Conservation (phyloP, 1,139 yeast genomes). For the Meyerozyma guilliermondii region DNA sequence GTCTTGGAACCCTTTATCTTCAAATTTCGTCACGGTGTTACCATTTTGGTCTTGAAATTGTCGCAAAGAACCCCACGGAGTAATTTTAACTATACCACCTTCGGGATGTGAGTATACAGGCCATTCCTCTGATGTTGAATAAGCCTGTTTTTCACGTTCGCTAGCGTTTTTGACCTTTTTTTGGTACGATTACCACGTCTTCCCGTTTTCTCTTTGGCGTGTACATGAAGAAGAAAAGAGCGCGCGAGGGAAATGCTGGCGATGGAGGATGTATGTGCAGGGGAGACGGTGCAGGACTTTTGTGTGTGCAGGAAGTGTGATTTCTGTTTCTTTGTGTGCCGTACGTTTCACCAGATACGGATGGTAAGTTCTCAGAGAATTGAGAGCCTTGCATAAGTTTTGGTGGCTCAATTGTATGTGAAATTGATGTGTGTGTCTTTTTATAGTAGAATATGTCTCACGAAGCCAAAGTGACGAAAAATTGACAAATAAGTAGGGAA, state of each 20-base stretch:
- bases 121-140: slow-evolving; percentile 42
- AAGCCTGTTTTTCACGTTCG: slow-evolving; percentile 12
- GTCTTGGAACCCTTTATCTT: slow-evolving; percentile 11
- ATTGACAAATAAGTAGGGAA: too few species aligned
- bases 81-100: slow-evolving; percentile 59
- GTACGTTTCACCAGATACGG: too few species aligned
- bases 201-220: slow-evolving; percentile 18
- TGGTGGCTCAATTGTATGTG: too few species aligned
- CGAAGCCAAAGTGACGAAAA: too few species aligned
- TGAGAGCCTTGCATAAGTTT: too few species aligned
- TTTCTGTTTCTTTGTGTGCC: too few species aligned
- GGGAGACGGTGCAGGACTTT: neutral
- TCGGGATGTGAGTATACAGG: slow-evolving; percentile 60
- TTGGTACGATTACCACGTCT: slow-evolving; percentile 9
- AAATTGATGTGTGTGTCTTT: too few species aligned
- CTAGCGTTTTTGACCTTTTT: slow-evolving; percentile 10
- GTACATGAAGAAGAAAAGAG: slow-evolving; percentile 9
- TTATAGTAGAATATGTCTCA: too few species aligned
- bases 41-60: slow-evolving; percentile 11
- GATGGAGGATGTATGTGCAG: neutral
- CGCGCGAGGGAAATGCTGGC: slow-evolving; percentile 1
- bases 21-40: slow-evolving; percentile 10
- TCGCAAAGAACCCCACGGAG: slow-evolving; percentile 50
- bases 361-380: too few species aligned
- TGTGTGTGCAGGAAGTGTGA: too few species aligned